A percentile compares a stretch with the other conserved stretches of the same genome.
These are phyloP conservation scores for Lactifluus piperatus DNA, from an alignment of 768 basidiomycete genomes.

Conservation along the genomic window DNA sequence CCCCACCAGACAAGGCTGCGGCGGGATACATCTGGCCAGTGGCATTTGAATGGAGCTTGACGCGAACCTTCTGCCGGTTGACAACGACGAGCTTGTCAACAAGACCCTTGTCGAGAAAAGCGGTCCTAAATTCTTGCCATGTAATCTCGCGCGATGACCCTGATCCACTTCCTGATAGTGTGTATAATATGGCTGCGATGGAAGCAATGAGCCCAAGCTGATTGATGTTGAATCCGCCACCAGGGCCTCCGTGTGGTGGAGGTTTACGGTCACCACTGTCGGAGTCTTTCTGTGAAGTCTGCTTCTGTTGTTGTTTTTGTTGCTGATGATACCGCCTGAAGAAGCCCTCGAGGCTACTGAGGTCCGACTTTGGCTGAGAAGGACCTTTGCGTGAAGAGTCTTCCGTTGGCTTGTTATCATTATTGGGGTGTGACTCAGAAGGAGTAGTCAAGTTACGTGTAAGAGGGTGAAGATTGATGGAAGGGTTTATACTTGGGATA, in stretches of 20 bases:
- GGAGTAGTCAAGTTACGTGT: conserved; percentile 15
- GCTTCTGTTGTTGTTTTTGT: conserved; percentile 15
- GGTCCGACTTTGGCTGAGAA: conserved; percentile 19
- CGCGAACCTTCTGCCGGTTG: conserved; percentile 83
- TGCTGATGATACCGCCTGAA: conserved; percentile 23
- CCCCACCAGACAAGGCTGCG: conserved; percentile 41
- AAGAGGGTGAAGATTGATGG: background rate
- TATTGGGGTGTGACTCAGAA: conserved; percentile 2
- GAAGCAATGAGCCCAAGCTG: conserved; percentile 54
- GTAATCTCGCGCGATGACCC: conserved; percentile 81
- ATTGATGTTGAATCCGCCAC: conserved; percentile 45
- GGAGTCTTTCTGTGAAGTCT: conserved; percentile 26
- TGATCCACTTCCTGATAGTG: conserved; percentile 40
- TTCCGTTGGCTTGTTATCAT: conserved; percentile 6
- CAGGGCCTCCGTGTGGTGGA: conserved; percentile 38
- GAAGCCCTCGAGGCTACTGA: conserved; percentile 21
- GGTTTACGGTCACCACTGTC: conserved; percentile 34
- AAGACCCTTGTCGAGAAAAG: conserved; percentile 92
- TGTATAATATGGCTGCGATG: conserved; percentile 55
- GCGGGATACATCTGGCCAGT: conserved; percentile 68
- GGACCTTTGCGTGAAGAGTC: conserved; percentile 12
- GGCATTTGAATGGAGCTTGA: conserved; percentile 89
- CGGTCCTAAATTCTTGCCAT: conserved; percentile 98
- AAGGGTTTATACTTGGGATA: background rate
- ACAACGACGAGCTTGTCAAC: conserved; percentile 91